Base-by-base conservation (phyloP, 768 basidiomycete species). In the Leucocoprinus leucothites region DNA sequence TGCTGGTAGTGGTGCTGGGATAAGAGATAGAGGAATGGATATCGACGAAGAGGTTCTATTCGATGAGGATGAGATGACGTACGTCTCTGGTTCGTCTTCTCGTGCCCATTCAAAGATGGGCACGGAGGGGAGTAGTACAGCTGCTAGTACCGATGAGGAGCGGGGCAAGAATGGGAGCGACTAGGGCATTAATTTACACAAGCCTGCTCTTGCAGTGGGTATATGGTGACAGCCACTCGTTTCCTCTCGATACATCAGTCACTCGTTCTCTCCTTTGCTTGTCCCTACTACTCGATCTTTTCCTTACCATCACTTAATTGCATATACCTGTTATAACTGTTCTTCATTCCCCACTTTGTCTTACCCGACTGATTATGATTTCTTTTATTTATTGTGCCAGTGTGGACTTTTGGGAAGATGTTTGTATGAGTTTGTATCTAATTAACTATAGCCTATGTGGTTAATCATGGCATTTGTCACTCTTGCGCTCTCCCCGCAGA, bases 21-120 rank as follows among this genome's bases (percentile, higher is more conserved):
- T 13, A 63, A 68, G 63, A 58, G 71, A 75, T 64, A 66, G 61
- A 56, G 70, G 67, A 41, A 65, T 69, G 8, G 75, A 74, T 53
- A 56, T 56, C 22, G 81, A 78, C 53, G 82, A 78, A 24, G 78
- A 86, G 62, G 73, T 85, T 31, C 64, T 87, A 13, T 86, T 89
- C 61, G 86, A 89, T 62, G 83, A 82, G 60, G 82, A 78, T 53
- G 81, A 79, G 58, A 59, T 69, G 51, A 73, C 70, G 13, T 76
- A 75, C 63, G 71, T 71, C 31, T 74, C 73, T 24, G 74, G 65
- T 48, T 76, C 38, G 38, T 38, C 74, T 18, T 75, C 74, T 34
- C 64, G 74, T 31, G 65, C 61, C 9, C 74, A 78, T 61, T 77
- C 76, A 7, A 77, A 76, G 58, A 58, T 71, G 41, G 74, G 74